Evolutionary conservation across 2,329 filamentous ascomycete genomes (phyloP).

Genomic region (Penicillium sp.): DNA sequence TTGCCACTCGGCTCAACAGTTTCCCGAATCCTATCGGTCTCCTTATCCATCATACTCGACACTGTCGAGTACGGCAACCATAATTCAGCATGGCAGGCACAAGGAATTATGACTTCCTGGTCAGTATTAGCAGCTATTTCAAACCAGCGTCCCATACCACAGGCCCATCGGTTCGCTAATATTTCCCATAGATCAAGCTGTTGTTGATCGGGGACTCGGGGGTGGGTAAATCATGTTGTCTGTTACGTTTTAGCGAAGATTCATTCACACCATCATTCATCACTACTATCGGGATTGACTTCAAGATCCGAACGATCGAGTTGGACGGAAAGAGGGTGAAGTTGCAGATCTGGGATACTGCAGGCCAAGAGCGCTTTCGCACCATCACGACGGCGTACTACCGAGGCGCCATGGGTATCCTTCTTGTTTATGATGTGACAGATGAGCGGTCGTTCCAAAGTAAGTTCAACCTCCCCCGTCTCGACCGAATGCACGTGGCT

Average conservation of each 20-base stretch:
- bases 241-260: conserved; percentile 95
- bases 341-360: conserved; percentile 99
- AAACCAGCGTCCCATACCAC: neutral
- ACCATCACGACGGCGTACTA: conserved; percentile 99
- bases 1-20: neutral
- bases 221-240: conserved; percentile 94
- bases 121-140: conserved; percentile 48
- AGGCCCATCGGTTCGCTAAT: neutral
- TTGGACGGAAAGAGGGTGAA: conserved; percentile 98
- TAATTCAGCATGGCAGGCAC: conserved; percentile 74
- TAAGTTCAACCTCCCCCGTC: conserved; percentile 48
- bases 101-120: conserved; percentile 98
- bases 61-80: conserved; percentile 5
- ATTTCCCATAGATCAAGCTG: conserved; percentile 75
- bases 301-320: conserved; percentile 99
- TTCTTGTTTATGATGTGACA: conserved; percentile 97
- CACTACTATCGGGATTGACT: conserved; percentile 98
- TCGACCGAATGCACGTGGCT: neutral
- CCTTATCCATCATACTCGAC: neutral
- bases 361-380: conserved; percentile 95
- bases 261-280: conserved; percentile 97
- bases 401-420: conserved; percentile 94
- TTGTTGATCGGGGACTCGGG: conserved; percentile 95
- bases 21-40: neutral
- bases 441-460: conserved; percentile 95